Conservation (phyloP, 2,329 filamentous ascomycete species). For the Fusarium dimerum region DNA sequence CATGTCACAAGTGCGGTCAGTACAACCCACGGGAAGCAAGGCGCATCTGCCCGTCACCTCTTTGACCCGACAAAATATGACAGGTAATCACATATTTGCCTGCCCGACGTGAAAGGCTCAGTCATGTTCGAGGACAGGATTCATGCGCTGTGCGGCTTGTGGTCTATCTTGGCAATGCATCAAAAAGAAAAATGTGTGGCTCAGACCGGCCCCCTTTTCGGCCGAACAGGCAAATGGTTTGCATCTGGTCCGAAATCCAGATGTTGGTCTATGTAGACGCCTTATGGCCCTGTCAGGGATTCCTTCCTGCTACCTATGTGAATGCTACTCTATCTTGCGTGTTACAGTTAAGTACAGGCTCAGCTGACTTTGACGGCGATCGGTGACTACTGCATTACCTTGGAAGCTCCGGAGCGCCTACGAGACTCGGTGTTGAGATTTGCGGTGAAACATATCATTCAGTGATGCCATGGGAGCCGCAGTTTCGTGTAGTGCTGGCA, state of each 20-base stretch:
- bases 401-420: neutral
- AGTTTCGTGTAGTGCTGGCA: conserved; percentile 26
- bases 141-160: neutral
- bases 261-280: neutral
- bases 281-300: too few relatives aligned
- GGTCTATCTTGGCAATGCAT: neutral
- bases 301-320: too few relatives aligned
- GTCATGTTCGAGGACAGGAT: neutral
- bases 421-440: neutral
- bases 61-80: neutral
- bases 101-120: neutral
- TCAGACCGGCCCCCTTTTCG: neutral
- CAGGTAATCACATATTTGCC: neutral
- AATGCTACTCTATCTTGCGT: too few relatives aligned
- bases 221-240: neutral
- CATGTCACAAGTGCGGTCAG: neutral
- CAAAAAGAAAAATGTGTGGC: neutral
- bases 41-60: neutral
- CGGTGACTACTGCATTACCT: neutral
- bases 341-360: too few relatives aligned
- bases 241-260: neutral
- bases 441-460: conserved; percentile 24
- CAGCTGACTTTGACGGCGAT: too few relatives aligned
- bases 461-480: conserved; percentile 24
- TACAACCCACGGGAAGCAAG: neutral